Conservation (phyloP, 2,329 filamentous ascomycete genomes). For the Trichoderma koningii region DNA sequence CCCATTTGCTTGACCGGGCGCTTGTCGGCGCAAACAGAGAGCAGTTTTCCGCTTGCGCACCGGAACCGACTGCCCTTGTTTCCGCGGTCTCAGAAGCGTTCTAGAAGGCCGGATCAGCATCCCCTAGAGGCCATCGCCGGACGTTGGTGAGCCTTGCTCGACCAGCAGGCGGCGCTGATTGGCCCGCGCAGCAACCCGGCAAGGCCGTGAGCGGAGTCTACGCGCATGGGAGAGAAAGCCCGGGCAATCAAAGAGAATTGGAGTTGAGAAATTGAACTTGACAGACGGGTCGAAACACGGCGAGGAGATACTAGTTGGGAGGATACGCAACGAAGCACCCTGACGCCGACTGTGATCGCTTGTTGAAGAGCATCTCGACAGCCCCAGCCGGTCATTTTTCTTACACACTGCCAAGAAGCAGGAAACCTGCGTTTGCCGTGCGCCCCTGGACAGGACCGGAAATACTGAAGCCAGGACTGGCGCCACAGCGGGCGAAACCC, state of each 20-base stretch:
- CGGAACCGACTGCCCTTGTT: constrained; percentile 33
- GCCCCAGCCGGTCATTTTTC: not conserved
- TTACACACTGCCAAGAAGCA: not conserved
- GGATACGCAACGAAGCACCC: constrained; percentile 7
- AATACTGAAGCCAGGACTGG: not conserved
- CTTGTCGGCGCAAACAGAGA: constrained; percentile 17
- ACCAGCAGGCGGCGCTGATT: constrained; percentile 19
- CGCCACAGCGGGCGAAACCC: constrained; percentile 23
- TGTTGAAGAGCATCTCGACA: not conserved
- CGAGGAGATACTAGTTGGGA: not conserved
- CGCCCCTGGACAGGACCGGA: constrained; percentile 9
- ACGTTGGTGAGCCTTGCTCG: constrained; percentile 2
- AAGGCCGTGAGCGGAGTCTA: constrained; percentile 2
- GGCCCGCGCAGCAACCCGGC: constrained; percentile 6
- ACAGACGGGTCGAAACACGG: constrained; percentile 9
- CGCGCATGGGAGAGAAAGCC: constrained; percentile 2
- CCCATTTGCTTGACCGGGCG: constrained; percentile 18
- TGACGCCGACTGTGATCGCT: not conserved
- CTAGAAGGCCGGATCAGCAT: constrained; percentile 34
- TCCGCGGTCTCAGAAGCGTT: constrained; percentile 37
- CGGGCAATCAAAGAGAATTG: constrained; percentile 1
- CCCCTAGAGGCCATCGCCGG: constrained; percentile 15
- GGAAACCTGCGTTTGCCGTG: not conserved
- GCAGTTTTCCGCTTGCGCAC: constrained; percentile 12
- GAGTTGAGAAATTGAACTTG: not conserved